Evolutionary conservation across 2,329 filamentous ascomycete genomes (phyloP), one percentile per base, ranked within the genome.

Genomic region (Arachnopeziza araneosa): DNA sequence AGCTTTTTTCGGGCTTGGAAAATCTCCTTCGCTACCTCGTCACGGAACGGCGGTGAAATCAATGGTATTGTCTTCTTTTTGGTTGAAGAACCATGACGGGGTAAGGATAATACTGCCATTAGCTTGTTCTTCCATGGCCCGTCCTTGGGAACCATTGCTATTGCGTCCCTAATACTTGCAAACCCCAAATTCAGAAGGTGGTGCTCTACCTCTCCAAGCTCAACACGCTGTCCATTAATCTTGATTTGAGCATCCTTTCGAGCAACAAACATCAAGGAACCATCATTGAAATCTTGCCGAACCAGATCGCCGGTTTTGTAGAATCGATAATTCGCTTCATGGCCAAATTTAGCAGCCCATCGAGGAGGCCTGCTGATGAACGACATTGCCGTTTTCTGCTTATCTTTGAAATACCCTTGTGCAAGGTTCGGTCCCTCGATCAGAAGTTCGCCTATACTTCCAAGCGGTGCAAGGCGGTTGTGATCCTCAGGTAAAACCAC

Each of bases 191-290:
- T 50, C n/a, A 19, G 7, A 50, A 50, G 67, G n/a, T 50, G 49
- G 8, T n/a, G 19, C n/a, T 50, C 49, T 7, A 50, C 19, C 22
- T 78, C 75, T 22, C 72, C 68, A 4, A 78, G 67, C 72, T 85
- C 88, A 57, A 87, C 80, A 60, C 85, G 76, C 64, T 83, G 85
- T 30, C 88, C 88, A 14, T 80, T 77, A 26, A 88, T 74, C 72
- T 90, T 89, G 60, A 87, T 81, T 70, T 86, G 85, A n/a, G 80
- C 81, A 66, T 89, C 86, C 64, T 84, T 86, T 55, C 87, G 79
- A 14, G 84, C 84, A 32, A 86, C 75, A 61, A 83, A 85, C 17
- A 50, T 23, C 23, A 79, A 71, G 53, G 86, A 78, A 23, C 65
- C 69, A 54, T 84, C 78, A 0, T 8, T 23, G n/a, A n/a, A n/a